Evolutionary conservation across 148 eudicot genomes (phyloP).

Genomic region (Chenopodium suecicum): DNA sequence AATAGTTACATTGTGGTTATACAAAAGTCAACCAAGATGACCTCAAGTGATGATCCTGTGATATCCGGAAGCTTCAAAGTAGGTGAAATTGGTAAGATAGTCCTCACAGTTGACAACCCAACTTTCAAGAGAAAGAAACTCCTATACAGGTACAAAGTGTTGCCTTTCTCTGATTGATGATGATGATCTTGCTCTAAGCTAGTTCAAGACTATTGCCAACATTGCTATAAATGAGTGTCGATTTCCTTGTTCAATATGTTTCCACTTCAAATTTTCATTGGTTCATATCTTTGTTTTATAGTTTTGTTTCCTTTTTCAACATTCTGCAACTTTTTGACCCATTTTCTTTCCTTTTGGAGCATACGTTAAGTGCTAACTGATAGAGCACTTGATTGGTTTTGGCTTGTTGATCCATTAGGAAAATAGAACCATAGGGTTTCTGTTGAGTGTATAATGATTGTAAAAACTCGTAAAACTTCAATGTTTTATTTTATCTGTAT

Average conservation of each 20-base stretch:
- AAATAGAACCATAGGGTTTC: slow-evolving; percentile 8
- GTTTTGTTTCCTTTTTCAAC: background rate
- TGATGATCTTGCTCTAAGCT: background rate
- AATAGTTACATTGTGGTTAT: slow-evolving; percentile 69
- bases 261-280: background rate
- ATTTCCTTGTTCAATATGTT: slow-evolving; percentile 15
- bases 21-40: slow-evolving; percentile 78
- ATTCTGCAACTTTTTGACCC: background rate
- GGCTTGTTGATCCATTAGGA: slow-evolving; percentile 3
- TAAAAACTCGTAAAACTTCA: slow-evolving; percentile 21
- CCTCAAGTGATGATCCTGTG: slow-evolving; percentile 65
- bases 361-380: too few relatives aligned
- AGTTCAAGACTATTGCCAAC: background rate
- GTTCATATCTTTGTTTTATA: background rate
- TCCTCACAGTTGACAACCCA: slow-evolving; percentile 80
- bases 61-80: slow-evolving; percentile 60
- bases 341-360: slow-evolving; percentile 13
- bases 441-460: slow-evolving; percentile 28
- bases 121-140: slow-evolving; percentile 74
- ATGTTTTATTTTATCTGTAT: slow-evolving; percentile 6
- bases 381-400: background rate
- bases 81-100: slow-evolving; percentile 68
- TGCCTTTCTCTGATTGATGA: slow-evolving; percentile 49
- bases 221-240: slow-evolving; percentile 12
- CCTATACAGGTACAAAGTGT: slow-evolving; percentile 86